A percentile compares a stretch with the other conserved stretches of the same genome.
phyloP scores from a whole-genome alignment of 192 early-diverging fungal genomes.

The Backusella circina region DNA sequence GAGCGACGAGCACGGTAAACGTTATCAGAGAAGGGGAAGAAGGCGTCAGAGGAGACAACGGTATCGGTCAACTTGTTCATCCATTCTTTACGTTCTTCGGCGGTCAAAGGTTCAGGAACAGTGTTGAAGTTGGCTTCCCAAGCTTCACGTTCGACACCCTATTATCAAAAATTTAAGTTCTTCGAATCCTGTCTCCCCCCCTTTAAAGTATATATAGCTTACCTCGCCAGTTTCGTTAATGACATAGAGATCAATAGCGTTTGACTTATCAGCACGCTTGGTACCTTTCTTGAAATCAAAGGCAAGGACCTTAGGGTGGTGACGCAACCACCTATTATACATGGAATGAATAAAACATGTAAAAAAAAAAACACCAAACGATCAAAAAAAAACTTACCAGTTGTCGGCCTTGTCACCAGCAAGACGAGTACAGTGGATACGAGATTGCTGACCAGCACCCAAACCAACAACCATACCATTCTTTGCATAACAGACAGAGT shows the following conservation, averaged over 20 bases:
- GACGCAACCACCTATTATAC: conserved; percentile 71
- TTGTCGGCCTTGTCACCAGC: conserved; percentile 99
- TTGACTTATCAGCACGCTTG: conserved; percentile 95
- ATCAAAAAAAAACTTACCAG: conserved; percentile 52
- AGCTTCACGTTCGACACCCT: conserved; percentile 56
- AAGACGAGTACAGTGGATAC: conserved; percentile 97
- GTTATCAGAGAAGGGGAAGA: conserved; percentile 99
- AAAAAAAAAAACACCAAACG: background rate
- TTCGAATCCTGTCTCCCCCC: background rate
- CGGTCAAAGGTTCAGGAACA: conserved; percentile 78
- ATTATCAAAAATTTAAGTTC: background rate
- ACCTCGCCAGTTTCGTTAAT: conserved; percentile 83
- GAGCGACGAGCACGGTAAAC: conserved; percentile 79
- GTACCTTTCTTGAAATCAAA: conserved; percentile 82
- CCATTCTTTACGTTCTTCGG: conserved; percentile 75
- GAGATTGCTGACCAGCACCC: conserved; percentile 97
- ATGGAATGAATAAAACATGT: background rate
- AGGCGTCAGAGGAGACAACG: conserved; percentile 93
- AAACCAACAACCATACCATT: conserved; percentile 96
- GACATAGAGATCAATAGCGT: conserved; percentile 95
- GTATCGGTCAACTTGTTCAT: conserved; percentile 68
- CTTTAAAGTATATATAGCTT: background rate
- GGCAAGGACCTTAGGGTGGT: conserved; percentile 90
- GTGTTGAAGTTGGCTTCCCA: conserved; percentile 82
- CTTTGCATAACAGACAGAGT: conserved; percentile 98